Evolutionary conservation across 345 rosid genomes (phyloP).

Genomic region (Trapa incisa): DNA sequence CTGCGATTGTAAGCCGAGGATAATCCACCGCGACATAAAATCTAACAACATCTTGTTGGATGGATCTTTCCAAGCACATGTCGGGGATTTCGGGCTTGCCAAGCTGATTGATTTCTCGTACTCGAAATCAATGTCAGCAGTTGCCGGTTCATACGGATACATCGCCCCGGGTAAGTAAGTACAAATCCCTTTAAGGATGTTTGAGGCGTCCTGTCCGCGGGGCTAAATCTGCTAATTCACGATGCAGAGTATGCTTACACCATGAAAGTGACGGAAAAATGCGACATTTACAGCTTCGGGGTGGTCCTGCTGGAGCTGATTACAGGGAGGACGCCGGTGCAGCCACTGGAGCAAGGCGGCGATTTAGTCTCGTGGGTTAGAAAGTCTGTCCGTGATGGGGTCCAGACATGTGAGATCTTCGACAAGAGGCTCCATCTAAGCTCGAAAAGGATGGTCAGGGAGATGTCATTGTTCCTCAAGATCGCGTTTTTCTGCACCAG

Average conservation of each 20-base stretch:
- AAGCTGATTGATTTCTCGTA: constrained; percentile 60
- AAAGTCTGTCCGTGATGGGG: constrained; percentile 33
- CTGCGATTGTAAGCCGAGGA: constrained; percentile 67
- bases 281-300: constrained; percentile 78
- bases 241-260: constrained; percentile 75
- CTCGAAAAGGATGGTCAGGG: constrained; percentile 26
- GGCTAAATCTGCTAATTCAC: neutral
- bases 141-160: constrained; percentile 88
- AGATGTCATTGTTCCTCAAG: constrained; percentile 57
- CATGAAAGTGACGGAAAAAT: constrained; percentile 80
- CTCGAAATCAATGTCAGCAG: constrained; percentile 77
- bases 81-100: constrained; percentile 79
- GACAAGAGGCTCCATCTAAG: constrained; percentile 39
- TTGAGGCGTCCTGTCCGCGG: neutral
- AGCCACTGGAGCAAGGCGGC: constrained; percentile 73
- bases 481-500: constrained; percentile 74
- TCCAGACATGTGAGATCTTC: constrained; percentile 34
- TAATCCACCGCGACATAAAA: constrained; percentile 71
- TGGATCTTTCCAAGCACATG: constrained; percentile 66
- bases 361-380: constrained; percentile 72
- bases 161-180: constrained; percentile 60
- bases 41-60: constrained; percentile 70
- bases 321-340: constrained; percentile 71
- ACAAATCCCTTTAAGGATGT: neutral
- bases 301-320: constrained; percentile 52